Evolutionary conservation across 1,284 basidiomycete genomes (phyloP).

Genomic region (Ganoderma boninense): DNA sequence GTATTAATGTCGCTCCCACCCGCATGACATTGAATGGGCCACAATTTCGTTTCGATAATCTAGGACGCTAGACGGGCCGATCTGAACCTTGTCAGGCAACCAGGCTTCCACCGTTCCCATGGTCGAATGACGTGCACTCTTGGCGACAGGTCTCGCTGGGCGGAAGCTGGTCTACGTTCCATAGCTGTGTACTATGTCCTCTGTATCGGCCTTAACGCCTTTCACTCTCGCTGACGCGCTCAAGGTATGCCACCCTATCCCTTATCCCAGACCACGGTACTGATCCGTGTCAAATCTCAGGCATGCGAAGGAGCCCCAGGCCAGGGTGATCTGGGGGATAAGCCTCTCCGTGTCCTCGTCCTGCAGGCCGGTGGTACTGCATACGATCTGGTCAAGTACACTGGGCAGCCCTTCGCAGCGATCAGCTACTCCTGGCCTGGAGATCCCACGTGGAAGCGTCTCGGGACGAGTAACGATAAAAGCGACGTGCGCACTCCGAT

Average conservation of each 20-base stretch:
- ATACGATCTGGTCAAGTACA: slow-evolving; percentile 17
- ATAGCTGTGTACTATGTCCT: neutral
- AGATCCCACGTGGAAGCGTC: neutral
- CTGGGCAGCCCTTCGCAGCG: slow-evolving; percentile 23
- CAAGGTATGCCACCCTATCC: neutral
- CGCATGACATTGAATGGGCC: too few species aligned
- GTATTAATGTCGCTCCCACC: too few species aligned
- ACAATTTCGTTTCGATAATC: neutral
- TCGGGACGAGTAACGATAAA: slow-evolving; percentile 11
- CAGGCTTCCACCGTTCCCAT: too few species aligned
- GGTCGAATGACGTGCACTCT: too few species aligned
- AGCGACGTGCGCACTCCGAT: slow-evolving; percentile 2
- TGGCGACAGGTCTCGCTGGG: neutral
- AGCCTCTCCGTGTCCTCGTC: slow-evolving; percentile 20
- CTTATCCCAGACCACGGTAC: neutral
- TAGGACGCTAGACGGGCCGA: too few species aligned
- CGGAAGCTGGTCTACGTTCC: neutral
- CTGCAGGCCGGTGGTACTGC: neutral
- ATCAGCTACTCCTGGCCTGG: slow-evolving; percentile 30
- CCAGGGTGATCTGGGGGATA: neutral
- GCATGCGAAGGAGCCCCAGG: slow-evolving; percentile 20
- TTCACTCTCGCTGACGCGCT: slow-evolving; percentile 3
- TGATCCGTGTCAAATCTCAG: slow-evolving; percentile 12
- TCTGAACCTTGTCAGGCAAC: too few species aligned
- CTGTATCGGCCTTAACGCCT: neutral